Evolutionary conservation across 495 filamentous ascomycete genomes (phyloP), one percentile per base, ranked within the genome.

Genomic region (Penicillium flavigenum): DNA sequence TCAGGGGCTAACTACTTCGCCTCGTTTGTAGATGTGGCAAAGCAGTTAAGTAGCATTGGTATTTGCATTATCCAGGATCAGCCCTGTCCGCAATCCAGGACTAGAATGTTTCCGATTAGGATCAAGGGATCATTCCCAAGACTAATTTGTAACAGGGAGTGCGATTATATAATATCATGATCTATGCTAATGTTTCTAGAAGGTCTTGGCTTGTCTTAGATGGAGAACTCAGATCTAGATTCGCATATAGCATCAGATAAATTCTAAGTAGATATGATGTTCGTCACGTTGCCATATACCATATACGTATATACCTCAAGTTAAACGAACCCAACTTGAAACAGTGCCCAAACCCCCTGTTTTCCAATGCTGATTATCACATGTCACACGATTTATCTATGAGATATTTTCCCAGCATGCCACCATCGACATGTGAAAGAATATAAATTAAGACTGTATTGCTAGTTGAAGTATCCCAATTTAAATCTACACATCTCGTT

Each of bases 331-430:
- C 24, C 22, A 47, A 29, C 24, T 7, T n/a, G 24, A 38, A 36
- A 32, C 27, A n/a, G 50, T 26, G 38, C 11, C 12, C 7, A 39
- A 17, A 27, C 17, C 51, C 41, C 51, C 39, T 44, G n/a, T 54
- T 53, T 41, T 31, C 20, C 14, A 5, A 51, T 34, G 17, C 24
- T 54, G n/a, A n/a, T n/a, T n/a, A n/a, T n/a, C n/a, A n/a, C n/a
- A n/a, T n/a, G n/a, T n/a, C n/a, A n/a, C n/a, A n/a, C n/a, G n/a
- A n/a, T n/a, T n/a, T n/a, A n/a, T n/a, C 39, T 54, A 44, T 44
- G 51, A 54, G 51, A 44, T 19, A 54, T 54, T 54, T 51, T 53
- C 32, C 8, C 11, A 26, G 32, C 14, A 11, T 5, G 39, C 19
- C 10, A 52, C 34, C 12, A 51, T 41, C 36, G 32, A 42, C 2